Evolutionary conservation across 345 rosid species (phyloP), one percentile per base, ranked within the genome.

Genomic region (Theobroma cacao): DNA sequence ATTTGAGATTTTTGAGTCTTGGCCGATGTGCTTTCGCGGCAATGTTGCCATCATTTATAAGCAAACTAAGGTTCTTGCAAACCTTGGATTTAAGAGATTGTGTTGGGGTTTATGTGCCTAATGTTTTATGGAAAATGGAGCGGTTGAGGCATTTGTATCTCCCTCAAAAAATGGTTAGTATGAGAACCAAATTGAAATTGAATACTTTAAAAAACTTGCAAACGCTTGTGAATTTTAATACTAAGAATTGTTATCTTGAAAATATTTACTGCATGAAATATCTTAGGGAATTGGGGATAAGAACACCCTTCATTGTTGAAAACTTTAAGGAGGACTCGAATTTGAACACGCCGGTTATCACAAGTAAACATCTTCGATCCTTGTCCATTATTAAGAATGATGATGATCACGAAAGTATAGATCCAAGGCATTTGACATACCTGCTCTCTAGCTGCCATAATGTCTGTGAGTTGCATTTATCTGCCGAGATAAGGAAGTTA

Each of bases 21-120:
- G 77, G 80, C 26, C 53, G 26, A 9, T 26, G 33, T 33, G 59
- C 5, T 4, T 30, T 66, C 30, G 3, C 33, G 0, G 22, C 22
- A n/a, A n/a, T n/a, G 63, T 40, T 85, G 79, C 80, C 85, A 30
- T 26, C 61, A 31, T 75, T 80, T 20, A 48, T 85, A 15, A 85
- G 84, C 4, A 80, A 77, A 45, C 76, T 85, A 72, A 65, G 64
- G 71, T 45, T 28, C 33, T 66, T 80, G 75, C 79, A 76, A n/a
- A 80, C 71, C 9, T 78, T 85, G 6, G 79, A 85, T 61, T 24
- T 85, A 62, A n/a, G 48, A 13, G 22, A 74, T 8, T 8, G 33
- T 3, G 7, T 33, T 28, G n/a, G n/a, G n/a, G n/a, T n/a, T n/a
- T 38, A 20, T n/a, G 30, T 74, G 0, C 77, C 77, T 1, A 15